Base-by-base conservation (phyloP, 306 rosid species). In the Trichosanthes cucumerina region DNA sequence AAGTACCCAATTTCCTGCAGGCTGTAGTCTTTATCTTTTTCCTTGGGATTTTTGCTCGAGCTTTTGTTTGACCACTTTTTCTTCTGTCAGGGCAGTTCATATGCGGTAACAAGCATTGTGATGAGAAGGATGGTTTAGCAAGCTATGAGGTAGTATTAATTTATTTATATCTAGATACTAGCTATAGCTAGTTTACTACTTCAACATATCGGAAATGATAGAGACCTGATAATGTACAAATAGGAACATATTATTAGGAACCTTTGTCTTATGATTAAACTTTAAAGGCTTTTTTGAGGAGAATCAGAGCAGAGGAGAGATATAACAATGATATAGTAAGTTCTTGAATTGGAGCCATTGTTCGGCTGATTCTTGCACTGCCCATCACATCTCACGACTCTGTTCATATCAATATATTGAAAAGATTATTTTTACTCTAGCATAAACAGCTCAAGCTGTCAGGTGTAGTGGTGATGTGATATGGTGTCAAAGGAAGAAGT, bases 81-180 rank as follows among this genome's bases (percentile, higher is more conserved):
- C 86, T 82, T 80, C 74, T 85, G 84, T 80, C 95, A 92, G 98
- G 98, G 81, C 98, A 92, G 86, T 88, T 89, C 81, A 80, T 88
- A 73, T 92, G 98, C 57, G 97, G 97, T 47, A 92, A 89, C 88
- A 91, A 88, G 83, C 93, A 90, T 83, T 94, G 98, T 38, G 73
- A 90, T 77, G 89, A 83, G 79, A 94, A 87, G 81, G 89, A 82
- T 78, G 88, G 85, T 80, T 88, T 94, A 76, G 88, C 97, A 64
- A 94, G 97, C 90, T 94, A 90, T 15, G 98, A 92, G 93, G 98
- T 69, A 59, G 33, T 28, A 69, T 44, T 33, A 41, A 83, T 14
- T 7, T 73, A 70, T 23, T 4, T 68, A 64, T 43, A 70, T 19
- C n/a, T 21, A 70, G 56, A 10, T 70, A 24, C 21, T 24, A 13